These are phyloP conservation scores for Silybum marianum DNA, from an alignment of 129 eudicot species.

Conservation along the genomic window DNA sequence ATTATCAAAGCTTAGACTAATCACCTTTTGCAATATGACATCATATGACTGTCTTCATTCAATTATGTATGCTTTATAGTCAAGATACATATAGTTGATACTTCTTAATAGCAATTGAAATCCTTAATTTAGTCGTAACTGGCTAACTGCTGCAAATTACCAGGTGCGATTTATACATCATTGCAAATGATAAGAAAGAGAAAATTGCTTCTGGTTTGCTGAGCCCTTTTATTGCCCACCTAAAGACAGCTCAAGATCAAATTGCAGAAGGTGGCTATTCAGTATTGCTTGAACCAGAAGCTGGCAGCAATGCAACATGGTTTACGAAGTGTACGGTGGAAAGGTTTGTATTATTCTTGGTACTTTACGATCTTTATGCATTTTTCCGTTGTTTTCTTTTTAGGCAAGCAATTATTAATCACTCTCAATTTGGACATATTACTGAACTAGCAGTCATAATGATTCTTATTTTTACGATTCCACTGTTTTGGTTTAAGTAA, in stretches of 20 bases:
- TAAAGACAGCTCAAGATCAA: constrained; percentile 89
- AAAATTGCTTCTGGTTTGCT: constrained; percentile 87
- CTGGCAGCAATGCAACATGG: constrained; percentile 63
- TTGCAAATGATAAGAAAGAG: constrained; percentile 83
- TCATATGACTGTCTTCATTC: neutral
- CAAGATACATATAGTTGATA: constrained; percentile 1
- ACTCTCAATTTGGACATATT: neutral
- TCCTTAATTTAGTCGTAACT: constrained; percentile 23
- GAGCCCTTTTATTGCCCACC: constrained; percentile 83
- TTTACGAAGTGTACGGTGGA: constrained; percentile 87
- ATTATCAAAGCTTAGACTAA: neutral
- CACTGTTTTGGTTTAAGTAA: neutral
- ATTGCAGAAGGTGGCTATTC: constrained; percentile 92
- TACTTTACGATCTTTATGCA: neutral
- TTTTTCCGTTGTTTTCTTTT: neutral
- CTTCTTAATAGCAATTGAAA: constrained; percentile 1
- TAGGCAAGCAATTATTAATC: neutral
- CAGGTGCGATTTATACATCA: constrained; percentile 88
- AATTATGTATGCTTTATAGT: neutral
- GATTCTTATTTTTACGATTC: neutral
- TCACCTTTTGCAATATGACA: neutral
- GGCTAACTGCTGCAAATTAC: constrained; percentile 27
- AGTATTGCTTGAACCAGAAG: constrained; percentile 71
- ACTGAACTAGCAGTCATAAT: neutral
- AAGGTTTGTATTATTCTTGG: constrained; percentile 54